Percentiles rank a stretch among this genome's conserved stretches.
Conservation (phyloP, 1,284 basidiomycete species). For the Phylloporus sp. region DNA sequence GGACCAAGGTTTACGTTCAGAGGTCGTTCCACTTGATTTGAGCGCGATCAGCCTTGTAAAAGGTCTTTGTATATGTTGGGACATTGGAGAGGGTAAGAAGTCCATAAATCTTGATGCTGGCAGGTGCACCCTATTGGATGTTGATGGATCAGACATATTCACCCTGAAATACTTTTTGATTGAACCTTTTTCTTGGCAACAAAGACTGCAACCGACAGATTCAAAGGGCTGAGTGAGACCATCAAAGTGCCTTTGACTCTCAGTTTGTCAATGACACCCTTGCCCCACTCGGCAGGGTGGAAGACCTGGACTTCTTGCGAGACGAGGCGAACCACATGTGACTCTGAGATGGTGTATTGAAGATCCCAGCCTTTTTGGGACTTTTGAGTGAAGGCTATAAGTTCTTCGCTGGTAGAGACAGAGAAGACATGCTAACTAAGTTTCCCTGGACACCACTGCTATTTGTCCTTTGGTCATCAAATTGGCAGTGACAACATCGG, state of each 20-base stretch:
- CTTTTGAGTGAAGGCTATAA: constrained; percentile 85
- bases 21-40: constrained; percentile 98
- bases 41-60: constrained; percentile 95
- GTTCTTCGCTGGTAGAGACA: constrained; percentile 78
- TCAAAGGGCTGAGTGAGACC: constrained; percentile 78
- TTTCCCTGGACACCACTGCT: constrained; percentile 91
- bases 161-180: neutral
- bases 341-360: constrained; percentile 90
- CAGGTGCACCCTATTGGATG: constrained; percentile 78
- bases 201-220: constrained; percentile 88
- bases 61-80: constrained; percentile 84
- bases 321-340: constrained; percentile 85
- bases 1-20: constrained; percentile 84
- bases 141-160: constrained; percentile 2
- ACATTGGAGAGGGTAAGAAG: too few species aligned
- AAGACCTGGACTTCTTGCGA: constrained; percentile 90
- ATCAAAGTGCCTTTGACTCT: constrained; percentile 81
- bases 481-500: constrained; percentile 96
- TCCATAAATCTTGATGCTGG: constrained; percentile 85
- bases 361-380: too few species aligned
- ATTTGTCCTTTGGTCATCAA: constrained; percentile 97
- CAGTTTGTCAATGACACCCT: constrained; percentile 81
- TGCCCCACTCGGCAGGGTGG: constrained; percentile 76
- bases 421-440: constrained; percentile 91
- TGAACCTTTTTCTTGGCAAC: constrained; percentile 89